Evolutionary conservation across 1,284 basidiomycete species (phyloP).

Genomic region (Pseudozyma hubeiensis): DNA sequence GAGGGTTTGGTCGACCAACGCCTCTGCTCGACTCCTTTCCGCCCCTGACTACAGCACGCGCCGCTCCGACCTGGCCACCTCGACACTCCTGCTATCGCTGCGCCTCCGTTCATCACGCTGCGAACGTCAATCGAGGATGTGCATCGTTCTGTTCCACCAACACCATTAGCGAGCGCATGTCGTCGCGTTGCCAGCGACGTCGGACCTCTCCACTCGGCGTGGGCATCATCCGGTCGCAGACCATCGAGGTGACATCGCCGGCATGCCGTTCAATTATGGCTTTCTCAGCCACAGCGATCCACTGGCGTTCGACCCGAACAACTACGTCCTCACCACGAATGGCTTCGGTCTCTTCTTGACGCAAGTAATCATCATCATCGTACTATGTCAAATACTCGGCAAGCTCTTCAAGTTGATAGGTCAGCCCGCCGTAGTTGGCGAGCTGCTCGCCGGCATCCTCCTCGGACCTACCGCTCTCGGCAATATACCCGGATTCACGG

Average conservation of each 20-base stretch:
- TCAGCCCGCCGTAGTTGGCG: slow-evolving; percentile 53
- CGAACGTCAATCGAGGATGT: too few relatives aligned
- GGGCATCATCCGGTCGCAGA: neutral
- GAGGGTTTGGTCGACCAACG: too few relatives aligned
- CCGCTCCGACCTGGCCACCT: too few relatives aligned
- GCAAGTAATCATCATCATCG: slow-evolving; percentile 53
- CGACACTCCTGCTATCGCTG: too few relatives aligned
- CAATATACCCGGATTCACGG: slow-evolving; percentile 54
- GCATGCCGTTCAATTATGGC: slow-evolving; percentile 37
- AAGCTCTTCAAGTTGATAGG: slow-evolving; percentile 41
- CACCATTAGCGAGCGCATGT: too few relatives aligned
- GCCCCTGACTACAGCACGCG: too few relatives aligned
- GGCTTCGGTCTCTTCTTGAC: slow-evolving; percentile 53
- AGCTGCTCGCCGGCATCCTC: slow-evolving; percentile 52
- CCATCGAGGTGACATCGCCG: neutral
- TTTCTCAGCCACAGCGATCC: slow-evolving; percentile 50
- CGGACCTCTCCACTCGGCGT: neutral
- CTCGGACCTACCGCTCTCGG: slow-evolving; percentile 53
- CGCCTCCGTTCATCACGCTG: too few relatives aligned
- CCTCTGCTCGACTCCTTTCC: too few relatives aligned
- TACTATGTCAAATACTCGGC: slow-evolving; percentile 47
- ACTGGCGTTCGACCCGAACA: slow-evolving; percentile 42
- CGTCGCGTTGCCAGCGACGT: too few relatives aligned
- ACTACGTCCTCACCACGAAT: slow-evolving; percentile 42
- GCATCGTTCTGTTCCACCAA: too few relatives aligned